Base-by-base conservation (phyloP, 768 basidiomycete genomes). In the Boletus rubropictus region DNA sequence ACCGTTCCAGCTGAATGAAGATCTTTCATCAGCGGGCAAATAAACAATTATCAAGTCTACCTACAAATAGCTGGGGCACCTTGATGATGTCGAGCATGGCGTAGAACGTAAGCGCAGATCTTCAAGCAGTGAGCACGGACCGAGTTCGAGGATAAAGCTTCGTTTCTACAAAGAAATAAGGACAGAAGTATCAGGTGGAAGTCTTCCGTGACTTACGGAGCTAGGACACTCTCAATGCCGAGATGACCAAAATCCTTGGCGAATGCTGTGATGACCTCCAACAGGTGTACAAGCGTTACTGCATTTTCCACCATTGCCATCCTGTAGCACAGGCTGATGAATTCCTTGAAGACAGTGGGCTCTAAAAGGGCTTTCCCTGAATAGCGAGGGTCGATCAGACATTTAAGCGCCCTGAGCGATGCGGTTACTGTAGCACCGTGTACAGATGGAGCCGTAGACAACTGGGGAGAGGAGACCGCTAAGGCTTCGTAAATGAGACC, bases 401-500 rank as follows among this genome's bases (percentile, higher is more conserved):
- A 84, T 56, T 85, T 85, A 20, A 97, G 72, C 0, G 90, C 82
- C 59, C 82, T 80, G 10, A 96, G 74, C 4, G 82, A 77, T 7
- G 89, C 80, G 2, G 80, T 63, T 9, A 82, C 70, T 7, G 79
- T 69, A 1, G 70, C 66, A 39, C 74, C 70, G 6, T 76, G 76
- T 9, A 69, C 55, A 10, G 72, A 60, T 5, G 70, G 62, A 0
- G 67, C 54, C 2, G 72, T 64, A 5, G 77, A 75, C 0, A 80
- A 71, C 45, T 89, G 80, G 0, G 82, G 68, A 2, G 84, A 79
- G 3, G 86, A 77, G 0, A 78, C 73, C 0, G 80, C 79, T 7
- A 97, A 70, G 0, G 89, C 83, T 62, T 98, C 95, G 55, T 87
- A 99, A 1, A 95, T 83, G n/a, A 98, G 78, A 10, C 95, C 94